These are phyloP conservation scores for Ceratobasidium papillatum DNA, from an alignment of 1,284 basidiomycete species.

Conservation along the genomic window DNA sequence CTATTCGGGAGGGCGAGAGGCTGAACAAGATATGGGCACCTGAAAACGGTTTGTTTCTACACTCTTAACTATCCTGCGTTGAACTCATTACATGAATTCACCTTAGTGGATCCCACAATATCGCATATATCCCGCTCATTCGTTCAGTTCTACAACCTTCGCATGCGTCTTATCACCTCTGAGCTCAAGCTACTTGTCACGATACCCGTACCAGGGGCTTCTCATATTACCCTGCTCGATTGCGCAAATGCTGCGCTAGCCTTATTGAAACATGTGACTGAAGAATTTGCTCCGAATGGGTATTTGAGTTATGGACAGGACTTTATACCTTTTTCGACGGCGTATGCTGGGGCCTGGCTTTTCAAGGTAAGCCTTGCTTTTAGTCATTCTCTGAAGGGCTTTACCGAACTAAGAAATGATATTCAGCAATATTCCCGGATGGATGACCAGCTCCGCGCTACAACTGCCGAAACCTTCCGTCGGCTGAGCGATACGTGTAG, in stretches of 20 bases:
- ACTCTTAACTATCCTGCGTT: not conserved
- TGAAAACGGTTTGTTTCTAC: not conserved
- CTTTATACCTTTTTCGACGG: conserved; percentile 3
- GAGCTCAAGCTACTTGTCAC: conserved; percentile 14
- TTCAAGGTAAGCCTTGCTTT: conserved; percentile 11
- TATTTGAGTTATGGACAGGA: conserved; percentile 19
- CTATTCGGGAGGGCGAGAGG: not conserved
- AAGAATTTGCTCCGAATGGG: conserved; percentile 9
- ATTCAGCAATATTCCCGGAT: not conserved
- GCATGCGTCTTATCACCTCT: not conserved
- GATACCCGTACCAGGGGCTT: not conserved
- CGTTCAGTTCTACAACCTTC: conserved; percentile 9
- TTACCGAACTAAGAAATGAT: no score
- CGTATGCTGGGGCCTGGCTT: conserved; percentile 31
- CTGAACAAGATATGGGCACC: not conserved
- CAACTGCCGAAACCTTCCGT: not conserved
- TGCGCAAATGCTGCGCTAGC: conserved; percentile 4
- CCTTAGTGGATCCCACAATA: not conserved
- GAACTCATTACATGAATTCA: no score
- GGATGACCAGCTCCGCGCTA: not conserved
- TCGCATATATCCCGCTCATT: not conserved
- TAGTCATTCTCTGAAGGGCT: not conserved
- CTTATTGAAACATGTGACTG: not conserved
- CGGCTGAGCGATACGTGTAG: not conserved
- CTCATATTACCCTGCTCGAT: not conserved